A percentile compares a stretch with the other conserved stretches of the same genome.
Conservation (phyloP, 129 eudicot species). For the Kitagawia praeruptora region DNA sequence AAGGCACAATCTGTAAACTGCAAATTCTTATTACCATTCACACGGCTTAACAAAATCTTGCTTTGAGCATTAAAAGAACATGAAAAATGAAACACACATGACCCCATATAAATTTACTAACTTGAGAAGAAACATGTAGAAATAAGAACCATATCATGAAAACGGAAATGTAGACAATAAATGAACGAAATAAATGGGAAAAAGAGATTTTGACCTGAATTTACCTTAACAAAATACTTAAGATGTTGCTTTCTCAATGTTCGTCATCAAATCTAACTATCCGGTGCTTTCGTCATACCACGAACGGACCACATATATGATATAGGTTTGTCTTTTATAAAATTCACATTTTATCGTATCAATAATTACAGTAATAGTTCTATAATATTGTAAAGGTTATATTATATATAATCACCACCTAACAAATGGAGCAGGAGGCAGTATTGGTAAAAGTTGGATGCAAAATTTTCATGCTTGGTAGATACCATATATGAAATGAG, state of each 20-base stretch:
- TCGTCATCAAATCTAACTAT: too few species aligned
- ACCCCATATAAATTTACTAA: background rate
- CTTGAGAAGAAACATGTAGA: background rate
- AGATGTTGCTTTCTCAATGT: conserved; percentile 34
- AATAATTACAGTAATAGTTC: too few species aligned
- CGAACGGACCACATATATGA: background rate
- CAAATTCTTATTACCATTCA: background rate
- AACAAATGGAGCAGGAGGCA: too few species aligned
- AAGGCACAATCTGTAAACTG: background rate
- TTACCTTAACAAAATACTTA: conserved; percentile 52
- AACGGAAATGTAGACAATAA: background rate
- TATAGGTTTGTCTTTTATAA: too few species aligned
- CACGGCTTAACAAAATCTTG: background rate
- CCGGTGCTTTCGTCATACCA: too few species aligned
- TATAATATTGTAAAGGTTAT: too few species aligned
- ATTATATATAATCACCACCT: too few species aligned
- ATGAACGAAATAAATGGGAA: background rate
- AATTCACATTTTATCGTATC: too few species aligned
- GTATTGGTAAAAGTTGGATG: too few species aligned
- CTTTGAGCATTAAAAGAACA: too few species aligned
- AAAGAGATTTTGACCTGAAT: conserved; percentile 51
- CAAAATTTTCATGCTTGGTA: too few species aligned
- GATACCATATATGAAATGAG: too few species aligned
- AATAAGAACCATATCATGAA: background rate
- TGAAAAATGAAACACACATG: background rate